Conservation (phyloP, 1,139 yeast genomes). For the Zygosaccharomyces sapae region DNA sequence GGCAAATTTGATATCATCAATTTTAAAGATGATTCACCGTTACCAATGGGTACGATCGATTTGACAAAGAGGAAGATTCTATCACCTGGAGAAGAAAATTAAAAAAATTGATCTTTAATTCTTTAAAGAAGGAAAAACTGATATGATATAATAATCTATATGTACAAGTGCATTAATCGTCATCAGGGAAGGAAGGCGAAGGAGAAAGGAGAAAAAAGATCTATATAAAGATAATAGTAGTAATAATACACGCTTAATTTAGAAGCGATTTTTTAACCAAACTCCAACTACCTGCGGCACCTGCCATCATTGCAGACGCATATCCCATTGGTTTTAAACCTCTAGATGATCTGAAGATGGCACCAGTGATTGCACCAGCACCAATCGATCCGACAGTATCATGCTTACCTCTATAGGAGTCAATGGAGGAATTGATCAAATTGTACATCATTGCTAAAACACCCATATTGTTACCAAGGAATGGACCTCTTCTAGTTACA, state of each 20-base stretch:
- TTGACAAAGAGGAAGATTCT: constrained; percentile 7
- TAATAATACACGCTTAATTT: constrained; percentile 12
- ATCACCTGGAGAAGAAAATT: constrained; percentile 2
- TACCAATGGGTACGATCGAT: constrained; percentile 13
- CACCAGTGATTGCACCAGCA: constrained; percentile 93
- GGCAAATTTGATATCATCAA: constrained; percentile 9
- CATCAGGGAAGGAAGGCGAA: constrained; percentile 8
- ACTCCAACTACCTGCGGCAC: constrained; percentile 93
- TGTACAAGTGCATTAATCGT: constrained; percentile 24
- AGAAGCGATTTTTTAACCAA: constrained; percentile 51
- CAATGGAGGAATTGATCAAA: constrained; percentile 74
- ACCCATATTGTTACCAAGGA: constrained; percentile 91
- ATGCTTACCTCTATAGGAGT: constrained; percentile 78
- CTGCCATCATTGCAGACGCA: constrained; percentile 79
- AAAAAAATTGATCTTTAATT: background rate
- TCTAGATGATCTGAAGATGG: constrained; percentile 78
- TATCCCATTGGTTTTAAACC: constrained; percentile 87
- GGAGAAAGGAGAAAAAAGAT: background rate
- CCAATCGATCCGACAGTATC: constrained; percentile 81
- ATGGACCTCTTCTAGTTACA: constrained; percentile 93
- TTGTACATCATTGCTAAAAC: constrained; percentile 87
- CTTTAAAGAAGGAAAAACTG: background rate
- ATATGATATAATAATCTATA: constrained; percentile 7
- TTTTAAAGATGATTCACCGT: constrained; percentile 10
- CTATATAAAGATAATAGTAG: background rate